Evolutionary conservation across 2,329 filamentous ascomycete genomes (phyloP), one percentile per base, ranked within the genome.

Genomic region (Diatrype stigma): DNA sequence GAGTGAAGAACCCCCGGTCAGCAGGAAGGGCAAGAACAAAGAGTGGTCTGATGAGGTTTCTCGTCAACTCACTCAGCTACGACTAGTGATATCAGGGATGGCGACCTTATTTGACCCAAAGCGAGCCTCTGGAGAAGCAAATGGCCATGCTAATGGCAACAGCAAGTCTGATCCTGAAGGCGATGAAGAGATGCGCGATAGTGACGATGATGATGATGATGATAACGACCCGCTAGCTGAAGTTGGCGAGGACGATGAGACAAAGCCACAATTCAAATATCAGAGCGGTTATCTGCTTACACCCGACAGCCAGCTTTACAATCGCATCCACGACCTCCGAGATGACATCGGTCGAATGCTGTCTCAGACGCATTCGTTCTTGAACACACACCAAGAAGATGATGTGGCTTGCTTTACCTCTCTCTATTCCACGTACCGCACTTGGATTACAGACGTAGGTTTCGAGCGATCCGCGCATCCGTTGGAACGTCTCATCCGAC

Each of bases 21-120:
- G 91, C 68, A 83, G 93, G 51, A 93, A 92, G 59, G 94, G 94
- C 35, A 96, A 93, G 67, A 95, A 96, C 60, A 99, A 97, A 70
- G 93, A 96, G 62, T 99, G 94, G 94, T 96, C 93, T 0, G 94
- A 99, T 67, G 95, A 99, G 67, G 87, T 97, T 26, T 93, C 91
- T 2, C 79, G 94, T 50, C 90, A 96, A 58, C 79, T 99, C 51
- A 89, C 93, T 12, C 85, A 96, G 47, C 77, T 99, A 14, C 81
- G 93, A 28, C 78, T 99, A n/a, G 84, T 96, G 42, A 84, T 96
- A 23, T 95, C 93, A 3, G 94, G 94, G 48, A 85, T 96, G 51
- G 92, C 93, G 7, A 86, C 89, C 1, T 77, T 99, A 11, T 97
- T 99, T 65, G 90, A 96, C 63, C 85, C 90, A 1, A 81, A 84